phyloP scores from a whole-genome alignment of 2,329 filamentous ascomycete species.

The Penicillium sp. region DNA sequence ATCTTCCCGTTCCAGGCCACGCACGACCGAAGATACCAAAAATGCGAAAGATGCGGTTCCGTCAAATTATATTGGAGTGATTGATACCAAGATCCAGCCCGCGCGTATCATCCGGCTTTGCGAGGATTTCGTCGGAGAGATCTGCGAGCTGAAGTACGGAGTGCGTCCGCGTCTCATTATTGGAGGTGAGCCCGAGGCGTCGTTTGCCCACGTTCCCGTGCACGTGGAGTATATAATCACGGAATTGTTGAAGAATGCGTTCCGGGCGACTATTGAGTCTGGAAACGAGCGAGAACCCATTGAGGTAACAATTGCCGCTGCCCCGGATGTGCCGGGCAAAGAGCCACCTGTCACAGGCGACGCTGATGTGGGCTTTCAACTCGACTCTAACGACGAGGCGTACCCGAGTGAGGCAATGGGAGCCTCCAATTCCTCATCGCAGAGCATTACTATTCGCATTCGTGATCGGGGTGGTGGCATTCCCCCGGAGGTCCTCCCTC shows the following conservation, averaged over 20 bases:
- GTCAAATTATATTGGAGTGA: conserved; percentile 84
- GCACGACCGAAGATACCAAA: conserved; percentile 22
- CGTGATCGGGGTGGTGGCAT: conserved; percentile 96
- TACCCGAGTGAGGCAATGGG: conserved; percentile 40
- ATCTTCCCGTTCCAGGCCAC: conserved; percentile 28
- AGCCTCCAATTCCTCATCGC: conserved; percentile 54
- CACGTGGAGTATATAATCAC: conserved; percentile 98
- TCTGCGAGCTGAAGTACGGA: conserved; percentile 95
- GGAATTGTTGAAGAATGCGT: conserved; percentile 94
- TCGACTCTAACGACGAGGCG: conserved; percentile 34
- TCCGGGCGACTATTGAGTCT: conserved; percentile 87
- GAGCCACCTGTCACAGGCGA: conserved; percentile 35
- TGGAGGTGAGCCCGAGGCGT: conserved; percentile 82
- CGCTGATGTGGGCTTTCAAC: conserved; percentile 37
- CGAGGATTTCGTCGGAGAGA: conserved; percentile 89
- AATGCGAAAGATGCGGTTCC: conserved; percentile 28
- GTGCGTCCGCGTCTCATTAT: conserved; percentile 79
- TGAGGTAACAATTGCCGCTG: conserved; percentile 85
- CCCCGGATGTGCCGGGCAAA: conserved; percentile 55
- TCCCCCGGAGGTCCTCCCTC: conserved; percentile 75
- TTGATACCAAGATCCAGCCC: conserved; percentile 85
- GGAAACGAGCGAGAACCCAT: conserved; percentile 79
- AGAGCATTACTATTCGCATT: conserved; percentile 92
- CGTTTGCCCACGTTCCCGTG: conserved; percentile 90
- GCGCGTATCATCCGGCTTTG: conserved; percentile 80